Evolutionary conservation across 2,329 filamentous ascomycete species (phyloP), one percentile per base, ranked within the genome.

Genomic region (Penicillium sclerotiorum): DNA sequence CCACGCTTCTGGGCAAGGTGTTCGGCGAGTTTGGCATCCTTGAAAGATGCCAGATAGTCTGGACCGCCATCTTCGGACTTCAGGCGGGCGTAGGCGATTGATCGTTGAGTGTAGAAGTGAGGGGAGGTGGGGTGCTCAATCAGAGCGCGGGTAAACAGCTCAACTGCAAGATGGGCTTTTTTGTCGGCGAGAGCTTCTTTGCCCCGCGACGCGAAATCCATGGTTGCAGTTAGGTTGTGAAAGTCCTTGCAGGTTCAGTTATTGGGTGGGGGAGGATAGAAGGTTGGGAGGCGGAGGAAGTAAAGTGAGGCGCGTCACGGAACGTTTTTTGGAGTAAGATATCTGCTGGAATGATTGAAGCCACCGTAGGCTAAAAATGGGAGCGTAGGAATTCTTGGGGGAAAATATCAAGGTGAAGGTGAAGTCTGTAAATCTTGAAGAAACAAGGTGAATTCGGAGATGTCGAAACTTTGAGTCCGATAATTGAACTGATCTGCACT

Each of bases 71-170:
- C 71, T 18, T 75, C 64, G 36, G 79, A 74, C 30, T 76, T 77
- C 2, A 80, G 77, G 51, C 88, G 82, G 42, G 89, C 80, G 66
- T 91, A 86, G 32, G 90, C 90, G 35, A 86, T 90, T 4, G 90
- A 88, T 17, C 93, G 89, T 58, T 88, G 85, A 55, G 94, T 83
- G 55, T 93, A 87, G 82, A 94, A 96, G 41, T 81, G 74, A 1
- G 90, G 88, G 2, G 89, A 90, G 32, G 76, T 77, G 0, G 86
- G 84, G 11, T 78, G 78, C 53, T 83, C 73, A 27, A 70, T 61
- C 21, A 95, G 76, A 6, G 89, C 90, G 32, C 76, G 71, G 7
- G 87, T 87, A 56, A 88, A 87, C 60, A 85, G 80, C 28, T 76
- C 68, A 59, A 96, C 82, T 37, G 89, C 91, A 39, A 79, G 77